These are phyloP conservation scores for Colletotrichum lini DNA, from an alignment of 2,329 filamentous ascomycete species.

Conservation along the genomic window DNA sequence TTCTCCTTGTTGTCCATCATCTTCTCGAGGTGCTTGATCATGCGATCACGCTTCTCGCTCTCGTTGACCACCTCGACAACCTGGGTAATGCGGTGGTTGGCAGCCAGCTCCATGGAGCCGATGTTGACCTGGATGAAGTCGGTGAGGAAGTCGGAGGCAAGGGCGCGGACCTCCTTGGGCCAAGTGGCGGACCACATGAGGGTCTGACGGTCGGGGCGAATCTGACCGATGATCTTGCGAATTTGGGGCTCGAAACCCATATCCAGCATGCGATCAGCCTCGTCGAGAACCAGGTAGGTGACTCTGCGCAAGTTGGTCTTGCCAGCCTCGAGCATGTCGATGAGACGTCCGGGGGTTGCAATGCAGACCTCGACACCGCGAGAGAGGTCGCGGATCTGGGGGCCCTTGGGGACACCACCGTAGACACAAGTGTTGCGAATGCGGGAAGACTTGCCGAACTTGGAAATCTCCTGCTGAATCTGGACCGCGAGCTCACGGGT, in stretches of 20 bases:
- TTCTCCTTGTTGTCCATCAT: constrained; percentile 97
- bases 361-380: constrained; percentile 99
- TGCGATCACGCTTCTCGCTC: constrained; percentile 96
- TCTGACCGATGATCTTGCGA: constrained; percentile 97
- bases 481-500: constrained; percentile 98
- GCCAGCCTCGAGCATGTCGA: constrained; percentile 98
- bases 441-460: constrained; percentile 97
- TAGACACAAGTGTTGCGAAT: constrained; percentile 99
- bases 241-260: constrained; percentile 99
- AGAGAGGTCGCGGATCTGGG: constrained; percentile 94
- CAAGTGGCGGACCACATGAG: constrained; percentile 99
- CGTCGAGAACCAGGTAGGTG: constrained; percentile 97
- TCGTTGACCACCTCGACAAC: constrained; percentile 96
- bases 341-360: constrained; percentile 96
- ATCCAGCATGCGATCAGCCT: constrained; percentile 99
- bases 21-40: constrained; percentile 98
- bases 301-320: constrained; percentile 98
- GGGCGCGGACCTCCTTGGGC: constrained; percentile 97
- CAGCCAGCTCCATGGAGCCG: constrained; percentile 93
- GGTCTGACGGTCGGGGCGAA: constrained; percentile 97
- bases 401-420: constrained; percentile 97
- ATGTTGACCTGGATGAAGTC: constrained; percentile 99
- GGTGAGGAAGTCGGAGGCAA: constrained; percentile 90
- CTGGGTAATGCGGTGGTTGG: constrained; percentile 98
- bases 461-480: constrained; percentile 98